Base-by-base conservation (phyloP, 2,329 filamentous ascomycete genomes). In the Fusarium torreyae region DNA sequence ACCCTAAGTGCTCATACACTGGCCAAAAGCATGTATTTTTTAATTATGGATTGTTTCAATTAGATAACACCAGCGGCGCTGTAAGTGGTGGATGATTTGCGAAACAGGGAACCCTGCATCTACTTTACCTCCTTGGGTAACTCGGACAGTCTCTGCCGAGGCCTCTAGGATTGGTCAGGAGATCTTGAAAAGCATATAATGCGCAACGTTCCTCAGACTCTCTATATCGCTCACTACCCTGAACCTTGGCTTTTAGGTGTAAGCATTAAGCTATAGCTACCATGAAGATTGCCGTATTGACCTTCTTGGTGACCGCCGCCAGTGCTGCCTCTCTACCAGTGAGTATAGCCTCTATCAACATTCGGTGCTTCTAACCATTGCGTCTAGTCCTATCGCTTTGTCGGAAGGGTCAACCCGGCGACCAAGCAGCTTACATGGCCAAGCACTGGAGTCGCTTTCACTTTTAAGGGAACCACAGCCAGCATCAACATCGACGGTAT, bases 351-450 rank as follows among this genome's bases (percentile, higher is more conserved):
- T 4, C 3, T 5, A 11, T 22, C 15, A 14, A 4, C 5, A 20
- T 0, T 8, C 4, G 8, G 7, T 14, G 14, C 5, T 10, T 50
- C 63, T 70, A n/a, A 69, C 24, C 2, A 1, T 8, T 2, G 1
- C 6, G 3, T 11, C 1, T 2, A 71, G 69, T 33, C n/a, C 14
- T 71, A 70, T 24, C 38, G 64, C 9, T 78, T 77, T 59, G 66
- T 82, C 14, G 81, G 80, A n/a, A 74, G 81, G 42, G 81, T 83
- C 24, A 81, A 83, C 46, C 81, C 81, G 1, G 73, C 75, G 18
- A 83, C 80, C 8, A 78, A 77, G 45, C 78, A 83, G 68, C 74
- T 83, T 20, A 82, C 79, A n/a, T 83, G 81, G 82, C 79, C 82
- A 0, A 80, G 79, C 42, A 82, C 81, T 1, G 82, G 82, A 17